Base-by-base conservation (phyloP, 2,329 filamentous ascomycete genomes). In the Fusarium sp. region DNA sequence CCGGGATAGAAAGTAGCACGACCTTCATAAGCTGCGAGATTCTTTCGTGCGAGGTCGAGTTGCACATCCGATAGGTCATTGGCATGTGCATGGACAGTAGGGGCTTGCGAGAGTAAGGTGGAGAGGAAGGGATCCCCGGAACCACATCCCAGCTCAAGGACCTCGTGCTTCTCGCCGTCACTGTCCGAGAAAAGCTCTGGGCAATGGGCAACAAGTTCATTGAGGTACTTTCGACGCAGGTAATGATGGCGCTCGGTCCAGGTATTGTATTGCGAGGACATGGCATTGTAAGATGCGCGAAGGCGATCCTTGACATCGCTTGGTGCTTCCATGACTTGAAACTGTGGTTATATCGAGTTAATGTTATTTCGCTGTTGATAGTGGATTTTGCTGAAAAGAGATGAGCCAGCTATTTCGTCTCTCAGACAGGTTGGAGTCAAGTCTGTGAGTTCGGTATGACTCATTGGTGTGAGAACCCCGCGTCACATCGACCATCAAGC, bases 121-220 rank as follows among this genome's bases (percentile, higher is more conserved):
- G 64, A 61, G 4, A 71, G 41, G 4, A 73, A 64, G 0, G 73
- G 67, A 3, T 30, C 45, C 14, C 72, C 73, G 2, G 61, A 41
- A 5, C 70, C 72, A 9, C 73, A 73, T 6, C 70, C 67, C 5
- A 75, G 27, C 8, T 75, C 70, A 7, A 75, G 59, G 2, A 71
- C 56, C 14, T 50, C 13, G 5, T 45, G 70, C 9, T 25, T 30
- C 0, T 25, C 13, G 1, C 1, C 4, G 1, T 39, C 30, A 1
- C 8, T 4, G 14, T 16, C 1, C 9, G 64, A 48, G 3, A 9
- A 6, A 11, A 75, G 50, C 5, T 63, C 16, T 18, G 61, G 70
- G 2, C 66, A 65, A n/a, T 30, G 9, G 5, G 5, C 0, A 4
- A 52, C 23, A 27, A 74, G 41, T 20, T 65, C 20, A 0, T 64